Evolutionary conservation across 768 basidiomycete species (phyloP).

Genomic region (Boletus rubropictus): DNA sequence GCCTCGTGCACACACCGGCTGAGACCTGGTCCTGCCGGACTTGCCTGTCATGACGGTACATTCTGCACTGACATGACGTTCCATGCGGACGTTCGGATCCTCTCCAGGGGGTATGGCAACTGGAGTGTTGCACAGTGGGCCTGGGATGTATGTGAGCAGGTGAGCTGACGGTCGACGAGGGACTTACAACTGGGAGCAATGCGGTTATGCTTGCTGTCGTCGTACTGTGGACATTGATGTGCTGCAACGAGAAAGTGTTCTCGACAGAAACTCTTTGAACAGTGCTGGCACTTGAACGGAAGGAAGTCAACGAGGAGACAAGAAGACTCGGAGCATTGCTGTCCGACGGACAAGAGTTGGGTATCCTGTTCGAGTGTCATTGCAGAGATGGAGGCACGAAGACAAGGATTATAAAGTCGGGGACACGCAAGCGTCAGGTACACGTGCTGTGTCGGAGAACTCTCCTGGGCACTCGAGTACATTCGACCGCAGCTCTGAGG

Average conservation of each 20-base stretch:
- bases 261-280: conserved; percentile 62
- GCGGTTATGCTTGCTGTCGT: conserved; percentile 64
- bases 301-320: conserved; percentile 79
- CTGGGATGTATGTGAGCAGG: conserved; percentile 30
- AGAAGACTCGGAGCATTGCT: conserved; percentile 60
- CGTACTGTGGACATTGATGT: conserved; percentile 66
- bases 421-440: conserved; percentile 16
- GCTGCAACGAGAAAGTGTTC: conserved; percentile 70
- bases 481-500: not conserved
- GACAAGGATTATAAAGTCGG: conserved; percentile 14
- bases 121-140: conserved; percentile 72
- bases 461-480: not conserved
- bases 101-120: conserved; percentile 71
- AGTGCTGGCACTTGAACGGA: conserved; percentile 84
- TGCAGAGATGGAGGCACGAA: not conserved
- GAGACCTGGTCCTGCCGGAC: conserved; percentile 39
- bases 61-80: conserved; percentile 59
- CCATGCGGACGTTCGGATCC: conserved; percentile 80
- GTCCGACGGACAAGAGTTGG: conserved; percentile 62
- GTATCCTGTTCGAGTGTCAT: conserved; percentile 33
- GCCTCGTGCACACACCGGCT: conserved; percentile 52
- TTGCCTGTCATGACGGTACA: conserved; percentile 69
- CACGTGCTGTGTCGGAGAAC: not conserved
- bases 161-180: not conserved
- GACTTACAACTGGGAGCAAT: conserved; percentile 69